phyloP scores from a whole-genome alignment of 805 yeast species.

The Candida sphagnicola region DNA sequence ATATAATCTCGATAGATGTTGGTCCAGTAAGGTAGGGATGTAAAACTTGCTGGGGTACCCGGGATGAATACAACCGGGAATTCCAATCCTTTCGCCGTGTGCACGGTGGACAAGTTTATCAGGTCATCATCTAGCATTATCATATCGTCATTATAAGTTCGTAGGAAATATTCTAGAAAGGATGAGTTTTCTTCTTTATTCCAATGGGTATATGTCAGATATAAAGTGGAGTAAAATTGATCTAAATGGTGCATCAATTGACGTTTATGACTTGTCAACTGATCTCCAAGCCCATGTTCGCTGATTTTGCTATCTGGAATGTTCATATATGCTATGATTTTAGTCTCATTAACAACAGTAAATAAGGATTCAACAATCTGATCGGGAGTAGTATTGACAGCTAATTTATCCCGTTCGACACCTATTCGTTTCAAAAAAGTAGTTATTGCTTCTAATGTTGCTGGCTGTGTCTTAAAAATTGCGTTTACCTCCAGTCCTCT shows the following conservation, averaged over 20 bases:
- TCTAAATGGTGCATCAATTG: constrained; percentile 11
- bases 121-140: constrained; percentile 20
- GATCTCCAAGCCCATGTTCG: background rate
- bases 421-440: constrained; percentile 12
- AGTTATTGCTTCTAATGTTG: background rate
- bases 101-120: constrained; percentile 64
- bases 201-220: constrained; percentile 12
- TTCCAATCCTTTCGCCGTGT: constrained; percentile 71
- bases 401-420: constrained; percentile 15
- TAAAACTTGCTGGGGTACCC: constrained; percentile 8
- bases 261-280: constrained; percentile 5
- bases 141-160: constrained; percentile 36
- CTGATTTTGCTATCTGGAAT: constrained; percentile 6
- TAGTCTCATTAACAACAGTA: constrained; percentile 28
- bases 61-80: constrained; percentile 62
- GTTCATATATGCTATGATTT: constrained; percentile 24
- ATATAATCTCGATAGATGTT: background rate
- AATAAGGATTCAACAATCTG: constrained; percentile 30
- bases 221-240: constrained; percentile 19
- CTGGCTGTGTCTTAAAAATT: background rate
- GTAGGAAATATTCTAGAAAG: constrained; percentile 38
- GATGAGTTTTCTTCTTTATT: constrained; percentile 9
- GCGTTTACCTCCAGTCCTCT: background rate
- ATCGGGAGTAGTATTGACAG: constrained; percentile 27
- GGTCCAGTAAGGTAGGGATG: constrained; percentile 3